Evolutionary conservation across 2,329 filamentous ascomycete species (phyloP).

Genomic region (Microdochium nivale): DNA sequence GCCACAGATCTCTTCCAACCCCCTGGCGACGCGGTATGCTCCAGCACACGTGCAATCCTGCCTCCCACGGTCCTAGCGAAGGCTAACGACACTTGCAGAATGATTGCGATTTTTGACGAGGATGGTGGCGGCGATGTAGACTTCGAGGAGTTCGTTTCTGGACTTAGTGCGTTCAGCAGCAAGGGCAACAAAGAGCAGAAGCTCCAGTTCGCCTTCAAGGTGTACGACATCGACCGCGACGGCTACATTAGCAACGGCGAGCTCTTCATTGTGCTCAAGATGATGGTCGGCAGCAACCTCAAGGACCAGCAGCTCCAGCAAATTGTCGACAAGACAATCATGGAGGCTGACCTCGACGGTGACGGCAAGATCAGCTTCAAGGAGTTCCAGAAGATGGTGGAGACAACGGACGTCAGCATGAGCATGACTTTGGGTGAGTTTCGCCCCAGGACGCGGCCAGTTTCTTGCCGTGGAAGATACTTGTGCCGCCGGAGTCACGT

Average conservation of each 20-base stretch:
- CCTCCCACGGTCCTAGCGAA: neutral
- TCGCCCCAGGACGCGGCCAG: neutral
- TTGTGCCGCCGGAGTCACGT: neutral
- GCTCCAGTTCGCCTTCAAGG: slow-evolving; percentile 94
- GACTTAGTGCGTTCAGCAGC: slow-evolving; percentile 88
- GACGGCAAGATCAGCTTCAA: slow-evolving; percentile 99
- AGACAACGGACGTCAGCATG: slow-evolving; percentile 77
- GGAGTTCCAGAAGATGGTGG: slow-evolving; percentile 98
- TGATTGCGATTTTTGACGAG: slow-evolving; percentile 99
- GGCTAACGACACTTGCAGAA: slow-evolving; percentile 39
- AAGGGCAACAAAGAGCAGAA: slow-evolving; percentile 99
- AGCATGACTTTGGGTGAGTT: slow-evolving; percentile 63
- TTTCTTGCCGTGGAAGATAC: slow-evolving; percentile 2
- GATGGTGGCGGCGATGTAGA: slow-evolving; percentile 96
- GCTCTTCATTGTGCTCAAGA: slow-evolving; percentile 98
- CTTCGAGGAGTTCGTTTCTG: slow-evolving; percentile 97
- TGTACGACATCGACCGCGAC: slow-evolving; percentile 98
- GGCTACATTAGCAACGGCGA: slow-evolving; percentile 98
- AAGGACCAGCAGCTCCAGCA: slow-evolving; percentile 98
- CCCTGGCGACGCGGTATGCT: slow-evolving; percentile 80
- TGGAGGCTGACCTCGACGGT: slow-evolving; percentile 93
- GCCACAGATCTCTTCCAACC: slow-evolving; percentile 96
- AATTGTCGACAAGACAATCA: slow-evolving; percentile 99
- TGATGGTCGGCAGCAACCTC: slow-evolving; percentile 99
- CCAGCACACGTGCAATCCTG: slow-evolving; percentile 7